Percentiles rank a stretch among this genome's conserved stretches.
These are phyloP conservation scores for Penicillium italicum DNA, from an alignment of 2,329 filamentous ascomycete species.

Conservation along the genomic window DNA sequence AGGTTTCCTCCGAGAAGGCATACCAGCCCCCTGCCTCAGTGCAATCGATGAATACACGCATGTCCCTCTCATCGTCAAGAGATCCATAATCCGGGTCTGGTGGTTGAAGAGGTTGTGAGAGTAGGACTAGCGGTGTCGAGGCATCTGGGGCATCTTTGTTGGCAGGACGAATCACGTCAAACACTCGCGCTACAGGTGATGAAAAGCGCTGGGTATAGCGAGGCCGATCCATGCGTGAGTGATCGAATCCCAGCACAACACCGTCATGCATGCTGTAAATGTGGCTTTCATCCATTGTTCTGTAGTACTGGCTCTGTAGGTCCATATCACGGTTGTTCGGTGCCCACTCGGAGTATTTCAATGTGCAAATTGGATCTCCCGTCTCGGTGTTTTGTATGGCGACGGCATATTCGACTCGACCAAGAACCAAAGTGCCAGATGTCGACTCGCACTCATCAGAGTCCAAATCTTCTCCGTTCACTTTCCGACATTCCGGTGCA, in stretches of 20 bases:
- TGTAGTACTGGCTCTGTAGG: slow-evolving; percentile 74
- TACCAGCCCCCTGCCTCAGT: slow-evolving; percentile 90
- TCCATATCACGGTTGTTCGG: slow-evolving; percentile 89
- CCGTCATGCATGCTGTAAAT: slow-evolving; percentile 85
- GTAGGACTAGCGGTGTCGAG: slow-evolving; percentile 68
- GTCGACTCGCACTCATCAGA: slow-evolving; percentile 70
- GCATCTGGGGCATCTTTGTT: slow-evolving; percentile 61
- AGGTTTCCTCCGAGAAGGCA: slow-evolving; percentile 80
- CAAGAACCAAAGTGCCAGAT: slow-evolving; percentile 75
- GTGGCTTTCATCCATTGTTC: slow-evolving; percentile 81
- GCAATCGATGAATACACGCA: slow-evolving; percentile 78
- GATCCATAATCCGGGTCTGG: slow-evolving; percentile 42
- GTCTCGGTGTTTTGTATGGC: slow-evolving; percentile 73
- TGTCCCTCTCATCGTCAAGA: slow-evolving; percentile 51
- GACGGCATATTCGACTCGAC: slow-evolving; percentile 85
- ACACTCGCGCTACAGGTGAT: slow-evolving; percentile 79
- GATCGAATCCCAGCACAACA: slow-evolving; percentile 74
- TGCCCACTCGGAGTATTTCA: slow-evolving; percentile 92
- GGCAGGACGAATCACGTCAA: slow-evolving; percentile 76
- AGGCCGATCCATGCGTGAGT: slow-evolving; percentile 53
- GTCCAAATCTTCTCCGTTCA: slow-evolving; percentile 59
- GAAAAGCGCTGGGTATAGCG: slow-evolving; percentile 67
- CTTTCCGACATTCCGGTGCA: slow-evolving; percentile 69
- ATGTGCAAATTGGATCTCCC: slow-evolving; percentile 74
- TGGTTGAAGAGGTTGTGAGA: slow-evolving; percentile 78